These are phyloP conservation scores for Kwoniella bestiolae DNA, from an alignment of 768 basidiomycete genomes.

Conservation along the genomic window DNA sequence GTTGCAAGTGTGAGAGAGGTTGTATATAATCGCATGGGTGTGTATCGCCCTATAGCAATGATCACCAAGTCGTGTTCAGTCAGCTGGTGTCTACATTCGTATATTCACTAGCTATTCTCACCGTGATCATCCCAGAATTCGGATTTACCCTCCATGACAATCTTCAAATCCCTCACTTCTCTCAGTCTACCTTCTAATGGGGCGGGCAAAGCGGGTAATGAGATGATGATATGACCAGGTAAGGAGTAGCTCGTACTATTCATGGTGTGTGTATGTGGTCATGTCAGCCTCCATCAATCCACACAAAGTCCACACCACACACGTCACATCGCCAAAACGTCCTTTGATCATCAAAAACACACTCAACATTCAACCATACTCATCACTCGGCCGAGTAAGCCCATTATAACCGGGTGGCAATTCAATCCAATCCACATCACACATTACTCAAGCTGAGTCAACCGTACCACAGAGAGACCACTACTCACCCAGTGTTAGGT, in stretches of 20 bases:
- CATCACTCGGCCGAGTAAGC: neutral
- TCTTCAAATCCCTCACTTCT: slow-evolving; percentile 59
- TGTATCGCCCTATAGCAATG: slow-evolving; percentile 62
- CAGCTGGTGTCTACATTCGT: neutral
- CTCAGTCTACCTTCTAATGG: slow-evolving; percentile 56
- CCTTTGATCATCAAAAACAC: slow-evolving; percentile 5
- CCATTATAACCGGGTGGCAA: slow-evolving; percentile 21
- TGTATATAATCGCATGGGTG: slow-evolving; percentile 69
- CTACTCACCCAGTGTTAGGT: slow-evolving; percentile 50
- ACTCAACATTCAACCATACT: neutral
- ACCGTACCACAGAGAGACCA: neutral
- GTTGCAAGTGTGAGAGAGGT: slow-evolving; percentile 69
- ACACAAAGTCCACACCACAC: neutral
- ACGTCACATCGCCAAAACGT: neutral
- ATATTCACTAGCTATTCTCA: slow-evolving; percentile 37
- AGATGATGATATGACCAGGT: slow-evolving; percentile 75
- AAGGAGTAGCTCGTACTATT: slow-evolving; percentile 82
- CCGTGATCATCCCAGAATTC: slow-evolving; percentile 70
- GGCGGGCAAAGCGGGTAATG: slow-evolving; percentile 63
- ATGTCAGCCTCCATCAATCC: neutral
- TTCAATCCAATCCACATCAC: neutral
- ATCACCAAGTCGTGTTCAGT: slow-evolving; percentile 2
- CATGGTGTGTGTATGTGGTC: neutral
- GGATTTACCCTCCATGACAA: slow-evolving; percentile 85
- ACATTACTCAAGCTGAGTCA: neutral